Base-by-base conservation (phyloP, 495 filamentous ascomycete species). In the Penicillium lividum region DNA sequence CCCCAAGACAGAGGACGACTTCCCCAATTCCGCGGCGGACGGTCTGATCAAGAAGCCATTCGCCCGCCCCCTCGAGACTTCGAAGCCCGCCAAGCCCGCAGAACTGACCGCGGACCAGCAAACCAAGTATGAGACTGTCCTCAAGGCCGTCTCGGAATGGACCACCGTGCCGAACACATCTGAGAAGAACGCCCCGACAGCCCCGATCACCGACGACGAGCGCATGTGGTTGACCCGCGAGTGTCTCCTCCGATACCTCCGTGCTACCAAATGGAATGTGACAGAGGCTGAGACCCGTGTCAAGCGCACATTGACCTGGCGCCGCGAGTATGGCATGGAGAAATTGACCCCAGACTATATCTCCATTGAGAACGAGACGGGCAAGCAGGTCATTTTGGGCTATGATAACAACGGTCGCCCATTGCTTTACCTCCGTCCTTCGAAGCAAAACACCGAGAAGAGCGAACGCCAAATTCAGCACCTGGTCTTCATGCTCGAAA, bases 401-500 rank as follows among this genome's bases (percentile, higher is more conserved):
- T 98, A 86, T 68, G 94, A 98, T 74, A 89, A 87, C 61, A 77
- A 89, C 48, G 85, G 80, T 30, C 83, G 94, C 43, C 90, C 91
- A 1, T 97, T 93, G 75, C 84, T 93, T 40, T 96, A 96, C 72
- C 81, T 98, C 31, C 85, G 89, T 59, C 94, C 94, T 5, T 89
- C 85, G 27, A 87, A 88, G 48, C 94, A 98, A 72, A 98, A 98
- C 73, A 98, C 94, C 3, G 83, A 92, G 62, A 84, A 84, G 71
- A 89, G 86, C 56, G 89, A 92, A n/a, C 84, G 91, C 66, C 94
- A 98, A 72, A 83, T 97, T 27, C 86, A 98, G 69, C 93, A 97
- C 70, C 81, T 98, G 45, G 92, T 97, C 42, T 98, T 84, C 71
- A 96, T 97, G 91, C 74, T 98, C 44, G 94, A 98, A 78, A 84